Base-by-base conservation (phyloP, 306 rosid species). In the Trifolium repens region DNA sequence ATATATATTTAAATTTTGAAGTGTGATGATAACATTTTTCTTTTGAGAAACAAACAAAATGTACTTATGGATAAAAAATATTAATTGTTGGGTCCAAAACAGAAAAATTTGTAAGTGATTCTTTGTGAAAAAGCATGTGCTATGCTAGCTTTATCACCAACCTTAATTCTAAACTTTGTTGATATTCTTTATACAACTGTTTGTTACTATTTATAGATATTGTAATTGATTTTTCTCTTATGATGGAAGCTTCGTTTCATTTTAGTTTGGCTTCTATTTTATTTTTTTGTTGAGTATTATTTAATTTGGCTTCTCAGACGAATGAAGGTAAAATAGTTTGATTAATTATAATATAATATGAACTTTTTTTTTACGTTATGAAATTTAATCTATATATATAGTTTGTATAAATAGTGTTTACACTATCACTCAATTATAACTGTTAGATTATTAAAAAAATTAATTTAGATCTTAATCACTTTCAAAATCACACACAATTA, bases 11-110 rank as follows among this genome's bases (percentile, higher is more conserved):
- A 9, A 47, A 59, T 71, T 78, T 49, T 68, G 32, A 15, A n/a
- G 16, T 15, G 10, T 58, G 16, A 58, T 24, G 2, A 67, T 81
- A 75, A 26, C 73, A 14, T 42, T 71, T 53, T 17, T 26, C 17
- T 76, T 76, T 81, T 76, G 57, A 67, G 69, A 81, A 69, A 70
- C 30, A 54, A 64, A 76, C 81, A 71, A 71, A 63, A 8, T 3
- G 26, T 63, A 34, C 39, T 69, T 74, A 19, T 65, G 50, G 54
- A 24, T n/a, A 52, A 81, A 40, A 42, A 5, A 37, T 39, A 74
- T 59, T 44, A 2, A 58, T 26, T 43, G 66, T 26, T 14, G 65
- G 71, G 79, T 4, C 52, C 50, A 60, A 69, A 46, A 49, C 40
- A 16, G 22, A 42, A 74, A 32, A 74, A 26, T 15, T 12, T 39